Percentiles rank a stretch among this genome's conserved stretches.
These are phyloP conservation scores for Amylostereum areolatum DNA, from an alignment of 1,284 basidiomycete genomes.

Conservation along the genomic window DNA sequence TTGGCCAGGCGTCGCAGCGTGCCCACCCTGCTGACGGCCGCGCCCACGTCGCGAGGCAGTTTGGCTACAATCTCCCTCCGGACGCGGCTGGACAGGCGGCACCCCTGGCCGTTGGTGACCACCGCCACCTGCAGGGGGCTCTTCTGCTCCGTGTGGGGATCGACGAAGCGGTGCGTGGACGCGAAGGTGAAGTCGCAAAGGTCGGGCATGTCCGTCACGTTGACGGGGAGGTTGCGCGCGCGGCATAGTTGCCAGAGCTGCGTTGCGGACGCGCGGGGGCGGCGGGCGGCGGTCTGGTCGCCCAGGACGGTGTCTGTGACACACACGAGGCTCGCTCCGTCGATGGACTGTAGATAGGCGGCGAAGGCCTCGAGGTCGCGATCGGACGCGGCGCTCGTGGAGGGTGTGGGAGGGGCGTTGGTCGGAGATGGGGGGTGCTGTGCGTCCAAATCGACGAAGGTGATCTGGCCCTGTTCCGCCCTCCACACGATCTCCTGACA, in stretches of 20 bases:
- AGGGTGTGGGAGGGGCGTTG: constrained; percentile 28
- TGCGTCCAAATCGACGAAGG: constrained; percentile 45
- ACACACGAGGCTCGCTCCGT: constrained; percentile 58
- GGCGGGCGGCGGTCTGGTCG: constrained; percentile 26
- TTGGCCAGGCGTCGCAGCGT: constrained; percentile 63
- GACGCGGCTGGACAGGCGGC: constrained; percentile 78
- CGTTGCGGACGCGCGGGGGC: constrained; percentile 46
- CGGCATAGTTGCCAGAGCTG: constrained; percentile 50
- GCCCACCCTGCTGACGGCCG: constrained; percentile 76
- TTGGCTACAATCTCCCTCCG: constrained; percentile 78
- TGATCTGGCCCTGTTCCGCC: constrained; percentile 47
- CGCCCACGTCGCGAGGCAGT: constrained; percentile 72
- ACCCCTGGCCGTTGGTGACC: constrained; percentile 90
- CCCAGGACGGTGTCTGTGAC: constrained; percentile 70
- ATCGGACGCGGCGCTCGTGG: constrained; percentile 16
- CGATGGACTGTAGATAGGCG: constrained; percentile 36
- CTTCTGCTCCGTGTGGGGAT: constrained; percentile 35
- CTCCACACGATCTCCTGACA: constrained; percentile 76
- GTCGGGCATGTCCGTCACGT: constrained; percentile 81
- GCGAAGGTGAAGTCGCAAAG: constrained; percentile 91
- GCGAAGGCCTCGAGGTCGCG: constrained; percentile 28
- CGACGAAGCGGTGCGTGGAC: constrained; percentile 78
- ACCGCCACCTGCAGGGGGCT: constrained; percentile 81
- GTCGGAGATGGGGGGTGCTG: too few relatives aligned
- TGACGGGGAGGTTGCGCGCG: constrained; percentile 67